A percentile compares a stretch with the other conserved stretches of the same genome.
phyloP scores from a whole-genome alignment of 805 yeast species.

The Sugiyamaella floridensis region DNA sequence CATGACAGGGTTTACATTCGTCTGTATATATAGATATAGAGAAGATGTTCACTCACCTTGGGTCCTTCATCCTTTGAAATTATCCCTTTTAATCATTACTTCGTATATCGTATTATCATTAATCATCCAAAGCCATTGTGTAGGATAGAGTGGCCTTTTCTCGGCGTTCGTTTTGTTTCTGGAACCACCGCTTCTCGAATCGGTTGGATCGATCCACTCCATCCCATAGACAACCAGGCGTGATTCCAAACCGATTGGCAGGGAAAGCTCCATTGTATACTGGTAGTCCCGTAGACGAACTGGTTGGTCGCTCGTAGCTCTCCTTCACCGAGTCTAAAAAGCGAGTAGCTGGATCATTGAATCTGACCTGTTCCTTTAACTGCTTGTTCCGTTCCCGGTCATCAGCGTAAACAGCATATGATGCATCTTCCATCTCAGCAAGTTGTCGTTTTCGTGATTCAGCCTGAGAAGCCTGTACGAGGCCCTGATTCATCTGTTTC shows the following conservation, averaged over 20 bases:
- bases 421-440: constrained; percentile 22
- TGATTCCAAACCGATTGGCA: constrained; percentile 65
- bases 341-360: constrained; percentile 59
- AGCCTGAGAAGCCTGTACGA: constrained; percentile 21
- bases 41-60: not conserved
- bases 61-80: not conserved
- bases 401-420: constrained; percentile 26
- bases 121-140: constrained; percentile 13
- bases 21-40: not conserved
- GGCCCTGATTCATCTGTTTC: constrained; percentile 17
- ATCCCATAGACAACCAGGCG: constrained; percentile 85
- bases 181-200: constrained; percentile 61
- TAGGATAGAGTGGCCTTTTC: constrained; percentile 16
- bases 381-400: constrained; percentile 35
- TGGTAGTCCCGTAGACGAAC: constrained; percentile 42
- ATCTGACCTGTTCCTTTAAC: constrained; percentile 31
- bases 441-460: constrained; percentile 29
- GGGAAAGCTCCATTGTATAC: constrained; percentile 50
- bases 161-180: constrained; percentile 19
- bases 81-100: not conserved
- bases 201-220: constrained; percentile 89
- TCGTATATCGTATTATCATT: constrained; percentile 2
- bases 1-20: not conserved
- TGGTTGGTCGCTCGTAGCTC: constrained; percentile 1
- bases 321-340: constrained; percentile 32